A percentile compares a stretch with the other conserved stretches of the same genome.
Evolutionary conservation across 202 grass and related monocot species (phyloP).

Genomic region (Carex arenaria): DNA sequence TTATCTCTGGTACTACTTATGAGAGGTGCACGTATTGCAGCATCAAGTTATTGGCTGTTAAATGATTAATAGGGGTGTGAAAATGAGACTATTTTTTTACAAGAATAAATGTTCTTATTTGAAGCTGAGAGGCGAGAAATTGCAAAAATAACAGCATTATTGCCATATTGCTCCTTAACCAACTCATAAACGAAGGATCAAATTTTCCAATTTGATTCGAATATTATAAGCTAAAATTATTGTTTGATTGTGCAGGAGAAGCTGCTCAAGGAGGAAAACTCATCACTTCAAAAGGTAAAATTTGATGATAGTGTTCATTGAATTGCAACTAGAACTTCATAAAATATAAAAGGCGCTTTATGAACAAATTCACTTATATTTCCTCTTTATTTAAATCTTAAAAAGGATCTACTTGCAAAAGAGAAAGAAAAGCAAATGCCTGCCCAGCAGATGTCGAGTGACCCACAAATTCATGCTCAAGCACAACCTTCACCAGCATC

Average conservation of each 20-base stretch:
- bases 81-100: not conserved
- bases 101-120: not conserved
- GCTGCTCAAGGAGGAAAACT: conserved; percentile 49
- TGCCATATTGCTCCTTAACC: not conserved
- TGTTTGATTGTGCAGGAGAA: conserved; percentile 50
- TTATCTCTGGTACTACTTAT: not conserved
- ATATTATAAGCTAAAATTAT: not conserved
- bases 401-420: conserved; percentile 40
- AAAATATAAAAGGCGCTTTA: not conserved
- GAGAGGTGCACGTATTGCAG: not conserved
- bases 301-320: not conserved
- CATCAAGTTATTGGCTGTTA: not conserved
- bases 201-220: not conserved
- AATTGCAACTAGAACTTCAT: not conserved
- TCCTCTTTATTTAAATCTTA: conserved; percentile 8
- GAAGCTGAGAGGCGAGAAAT: not conserved
- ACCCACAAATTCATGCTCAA: conserved; percentile 30
- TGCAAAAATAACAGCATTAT: not conserved
- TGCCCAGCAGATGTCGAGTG: conserved; percentile 12
- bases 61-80: not conserved
- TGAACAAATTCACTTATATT: not conserved
- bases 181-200: not conserved
- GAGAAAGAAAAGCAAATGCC: conserved; percentile 37
- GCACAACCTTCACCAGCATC: conserved; percentile 28
- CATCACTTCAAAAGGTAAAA: conserved; percentile 51